phyloP scores from a whole-genome alignment of 495 filamentous ascomycete genomes.

The Penicillium steckii region DNA sequence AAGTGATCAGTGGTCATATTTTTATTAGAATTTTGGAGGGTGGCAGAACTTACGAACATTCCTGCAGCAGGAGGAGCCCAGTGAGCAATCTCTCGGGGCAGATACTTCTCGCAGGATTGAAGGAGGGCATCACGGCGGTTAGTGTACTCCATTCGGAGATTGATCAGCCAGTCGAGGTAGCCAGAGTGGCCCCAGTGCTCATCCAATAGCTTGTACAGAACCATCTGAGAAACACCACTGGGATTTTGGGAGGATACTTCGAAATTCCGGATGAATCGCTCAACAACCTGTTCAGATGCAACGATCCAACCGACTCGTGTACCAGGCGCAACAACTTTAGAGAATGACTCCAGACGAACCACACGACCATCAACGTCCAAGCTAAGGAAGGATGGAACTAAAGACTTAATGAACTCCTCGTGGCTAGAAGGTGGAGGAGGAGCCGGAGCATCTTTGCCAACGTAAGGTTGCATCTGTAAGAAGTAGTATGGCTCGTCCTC shows the following conservation, averaged over 20 bases:
- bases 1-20: neutral
- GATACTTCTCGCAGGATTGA: slow-evolving; percentile 75
- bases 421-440: slow-evolving; percentile 54
- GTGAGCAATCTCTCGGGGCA: slow-evolving; percentile 75
- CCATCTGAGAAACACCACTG: slow-evolving; percentile 75
- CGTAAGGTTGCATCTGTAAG: slow-evolving; percentile 90
- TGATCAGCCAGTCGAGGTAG: slow-evolving; percentile 85
- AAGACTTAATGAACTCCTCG: slow-evolving; percentile 57
- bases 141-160: slow-evolving; percentile 82
- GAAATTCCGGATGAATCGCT: slow-evolving; percentile 72
- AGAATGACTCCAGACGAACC: slow-evolving; percentile 67
- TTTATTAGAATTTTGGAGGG: too few species aligned
- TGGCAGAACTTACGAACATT: slow-evolving; percentile 83
- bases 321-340: slow-evolving; percentile 64
- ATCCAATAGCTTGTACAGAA: slow-evolving; percentile 86
- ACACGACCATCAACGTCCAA: slow-evolving; percentile 67
- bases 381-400: slow-evolving; percentile 61
- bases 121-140: slow-evolving; percentile 71
- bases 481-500: slow-evolving; percentile 99
- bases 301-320: slow-evolving; percentile 64
- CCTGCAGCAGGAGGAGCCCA: slow-evolving; percentile 87
- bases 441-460: slow-evolving; percentile 47
- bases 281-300: slow-evolving; percentile 75
- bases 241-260: slow-evolving; percentile 83
- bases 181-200: slow-evolving; percentile 94